Percentiles rank a stretch among this genome's conserved stretches.
Conservation (phyloP, 345 rosid genomes). For the Trapa incisa region DNA sequence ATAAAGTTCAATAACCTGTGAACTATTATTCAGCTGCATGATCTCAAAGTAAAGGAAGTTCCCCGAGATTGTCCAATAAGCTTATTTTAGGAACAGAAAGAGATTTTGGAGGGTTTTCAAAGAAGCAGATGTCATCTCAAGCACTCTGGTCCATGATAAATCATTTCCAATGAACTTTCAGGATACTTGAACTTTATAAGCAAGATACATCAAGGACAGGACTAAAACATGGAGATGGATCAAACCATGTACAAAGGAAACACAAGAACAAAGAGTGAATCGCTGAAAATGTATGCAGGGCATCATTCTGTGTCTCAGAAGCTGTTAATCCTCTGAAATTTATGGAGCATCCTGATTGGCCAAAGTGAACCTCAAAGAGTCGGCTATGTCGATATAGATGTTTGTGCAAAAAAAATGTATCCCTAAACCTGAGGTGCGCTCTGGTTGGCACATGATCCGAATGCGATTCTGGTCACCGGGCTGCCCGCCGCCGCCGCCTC, state of each 20-base stretch:
- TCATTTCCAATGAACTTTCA: too few species aligned
- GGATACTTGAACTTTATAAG: too few species aligned
- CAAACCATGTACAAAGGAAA: not conserved
- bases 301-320: too few species aligned
- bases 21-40: not conserved
- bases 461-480: slow-evolving; percentile 49
- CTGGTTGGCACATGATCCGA: slow-evolving; percentile 80
- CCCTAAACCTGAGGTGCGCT: slow-evolving; percentile 57
- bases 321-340: too few species aligned
- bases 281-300: not conserved
- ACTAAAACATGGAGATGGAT: too few species aligned
- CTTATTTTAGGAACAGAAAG: not conserved
- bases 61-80: not conserved
- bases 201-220: too few species aligned
- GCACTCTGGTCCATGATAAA: too few species aligned
- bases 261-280: not conserved
- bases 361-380: not conserved
- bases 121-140: not conserved
- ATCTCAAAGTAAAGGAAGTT: not conserved
- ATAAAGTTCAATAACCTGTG: not conserved
- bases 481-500: slow-evolving; percentile 9
- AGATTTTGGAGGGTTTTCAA: not conserved
- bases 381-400: not conserved
- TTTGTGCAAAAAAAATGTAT: too few species aligned
- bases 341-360: too few species aligned